These are phyloP conservation scores for Corylus americana DNA, from an alignment of 306 rosid genomes.

Conservation along the genomic window DNA sequence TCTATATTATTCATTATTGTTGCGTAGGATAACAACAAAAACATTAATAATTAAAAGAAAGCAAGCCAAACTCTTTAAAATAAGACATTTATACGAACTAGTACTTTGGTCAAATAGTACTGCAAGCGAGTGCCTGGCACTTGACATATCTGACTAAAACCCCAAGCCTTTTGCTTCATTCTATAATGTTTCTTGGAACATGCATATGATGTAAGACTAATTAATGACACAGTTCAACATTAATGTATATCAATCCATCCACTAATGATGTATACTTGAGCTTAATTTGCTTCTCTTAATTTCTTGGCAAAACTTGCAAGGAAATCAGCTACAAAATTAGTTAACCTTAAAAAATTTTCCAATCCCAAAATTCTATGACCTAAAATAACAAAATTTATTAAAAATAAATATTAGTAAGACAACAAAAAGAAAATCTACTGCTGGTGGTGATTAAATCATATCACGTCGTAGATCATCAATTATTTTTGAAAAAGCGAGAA, in stretches of 20 bases:
- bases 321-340: neutral
- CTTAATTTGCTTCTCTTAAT: no score
- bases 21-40: no score
- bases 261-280: no score
- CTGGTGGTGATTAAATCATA: neutral
- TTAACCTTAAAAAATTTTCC: no score
- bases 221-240: neutral
- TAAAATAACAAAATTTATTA: neutral
- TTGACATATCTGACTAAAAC: neutral
- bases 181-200: neutral
- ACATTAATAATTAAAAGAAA: no score
- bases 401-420: neutral
- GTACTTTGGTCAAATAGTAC: no score
- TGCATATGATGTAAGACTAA: neutral
- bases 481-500: neutral
- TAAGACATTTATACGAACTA: no score
- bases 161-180: neutral
- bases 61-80: no score
- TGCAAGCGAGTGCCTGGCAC: no score
- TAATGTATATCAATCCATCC: neutral
- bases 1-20: no score
- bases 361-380: no score
- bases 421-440: no score
- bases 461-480: neutral
- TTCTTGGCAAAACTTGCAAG: neutral